phyloP scores from a whole-genome alignment of 768 basidiomycete species.

The Russula virescens region DNA sequence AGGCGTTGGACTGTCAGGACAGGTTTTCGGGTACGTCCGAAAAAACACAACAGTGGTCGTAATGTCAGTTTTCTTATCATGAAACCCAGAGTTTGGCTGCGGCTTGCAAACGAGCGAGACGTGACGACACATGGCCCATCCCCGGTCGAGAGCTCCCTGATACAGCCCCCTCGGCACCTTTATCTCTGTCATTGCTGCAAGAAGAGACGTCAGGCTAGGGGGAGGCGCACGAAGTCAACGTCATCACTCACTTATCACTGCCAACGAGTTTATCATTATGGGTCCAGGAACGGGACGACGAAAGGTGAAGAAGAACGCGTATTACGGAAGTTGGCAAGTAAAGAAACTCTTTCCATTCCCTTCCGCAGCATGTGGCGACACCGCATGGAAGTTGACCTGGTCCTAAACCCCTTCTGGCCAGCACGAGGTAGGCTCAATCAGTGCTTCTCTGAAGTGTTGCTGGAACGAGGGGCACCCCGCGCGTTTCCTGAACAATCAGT shows the following conservation, averaged over 20 bases:
- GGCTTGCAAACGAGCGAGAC: not conserved
- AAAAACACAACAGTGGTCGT: not conserved
- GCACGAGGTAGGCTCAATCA: not conserved
- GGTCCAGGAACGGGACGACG: constrained; percentile 2
- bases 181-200: not conserved
- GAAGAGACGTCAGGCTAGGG: not conserved
- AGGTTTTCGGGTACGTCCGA: constrained; percentile 2
- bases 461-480: not conserved
- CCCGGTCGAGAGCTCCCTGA: too few relatives aligned
- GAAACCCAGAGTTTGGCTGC: constrained; percentile 2
- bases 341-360: not conserved
- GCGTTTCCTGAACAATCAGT: not conserved
- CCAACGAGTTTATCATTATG: not conserved
- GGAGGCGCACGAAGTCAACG: not conserved
- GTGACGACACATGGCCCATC: constrained; percentile 1
- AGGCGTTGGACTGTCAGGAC: not conserved
- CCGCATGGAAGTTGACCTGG: not conserved
- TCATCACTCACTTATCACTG: constrained; percentile 10
- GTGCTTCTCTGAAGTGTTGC: not conserved
- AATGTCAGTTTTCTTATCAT: not conserved
- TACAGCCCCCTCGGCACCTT: not conserved
- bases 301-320: not conserved
- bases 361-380: not conserved
- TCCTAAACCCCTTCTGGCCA: not conserved
- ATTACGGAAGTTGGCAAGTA: constrained; percentile 6